Evolutionary conservation across 805 yeast genomes (phyloP).

Genomic region (Debaryomyces prosopidis): DNA sequence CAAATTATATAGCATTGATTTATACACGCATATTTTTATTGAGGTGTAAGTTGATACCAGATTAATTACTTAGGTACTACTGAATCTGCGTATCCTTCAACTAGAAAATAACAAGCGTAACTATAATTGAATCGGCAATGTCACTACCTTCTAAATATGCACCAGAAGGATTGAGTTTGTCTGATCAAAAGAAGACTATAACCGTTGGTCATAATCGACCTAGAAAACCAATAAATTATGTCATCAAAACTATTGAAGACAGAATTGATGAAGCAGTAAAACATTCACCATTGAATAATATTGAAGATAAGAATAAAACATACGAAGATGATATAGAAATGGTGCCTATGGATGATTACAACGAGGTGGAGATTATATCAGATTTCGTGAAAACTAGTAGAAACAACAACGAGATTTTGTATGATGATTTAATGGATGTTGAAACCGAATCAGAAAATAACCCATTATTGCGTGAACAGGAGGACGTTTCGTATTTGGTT

Average conservation of each 20-base stretch:
- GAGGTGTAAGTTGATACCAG: no score
- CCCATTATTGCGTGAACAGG: constrained; percentile 12
- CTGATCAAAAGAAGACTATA: constrained; percentile 22
- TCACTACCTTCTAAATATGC: constrained; percentile 40
- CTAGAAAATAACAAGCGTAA: not conserved
- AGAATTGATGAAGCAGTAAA: constrained; percentile 22
- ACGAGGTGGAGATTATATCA: constrained; percentile 45
- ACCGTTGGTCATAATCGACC: constrained; percentile 22
- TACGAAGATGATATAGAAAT: constrained; percentile 44
- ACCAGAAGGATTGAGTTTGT: constrained; percentile 30
- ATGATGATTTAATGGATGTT: constrained; percentile 16
- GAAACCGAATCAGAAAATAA: constrained; percentile 18
- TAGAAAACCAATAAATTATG: constrained; percentile 20
- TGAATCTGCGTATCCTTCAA: no score
- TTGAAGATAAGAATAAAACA: constrained; percentile 2
- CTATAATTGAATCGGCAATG: constrained; percentile 4
- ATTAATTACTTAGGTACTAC: no score
- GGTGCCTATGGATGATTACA: constrained; percentile 48
- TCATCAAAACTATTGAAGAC: constrained; percentile 23
- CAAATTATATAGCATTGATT: constrained; percentile 40
- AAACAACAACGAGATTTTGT: constrained; percentile 4
- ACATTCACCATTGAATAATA: constrained; percentile 2
- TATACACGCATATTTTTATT: not conserved
- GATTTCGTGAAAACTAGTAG: constrained; percentile 25
- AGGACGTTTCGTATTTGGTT: constrained; percentile 47